Conservation (phyloP, 768 basidiomycete species). For the Myochromella boudieri region DNA sequence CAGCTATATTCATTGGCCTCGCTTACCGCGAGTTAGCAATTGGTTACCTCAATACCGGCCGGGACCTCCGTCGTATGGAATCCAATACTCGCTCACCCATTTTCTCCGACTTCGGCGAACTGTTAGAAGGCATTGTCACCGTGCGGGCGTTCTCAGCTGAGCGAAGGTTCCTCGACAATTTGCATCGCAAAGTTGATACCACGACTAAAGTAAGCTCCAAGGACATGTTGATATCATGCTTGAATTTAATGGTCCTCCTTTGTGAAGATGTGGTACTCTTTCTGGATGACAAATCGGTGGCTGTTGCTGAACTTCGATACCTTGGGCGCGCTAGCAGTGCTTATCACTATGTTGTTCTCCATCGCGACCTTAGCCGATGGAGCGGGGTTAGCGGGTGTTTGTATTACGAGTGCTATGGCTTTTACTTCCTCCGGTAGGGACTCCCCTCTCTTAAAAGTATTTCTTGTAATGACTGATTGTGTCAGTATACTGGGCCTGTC, state of each 20-base stretch:
- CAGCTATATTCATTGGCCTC: conserved; percentile 70
- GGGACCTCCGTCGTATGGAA: conserved; percentile 88
- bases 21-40: conserved; percentile 70
- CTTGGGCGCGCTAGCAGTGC: conserved; percentile 70
- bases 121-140: conserved; percentile 89
- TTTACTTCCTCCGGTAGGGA: conserved; percentile 42
- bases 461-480: neutral
- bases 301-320: conserved; percentile 80
- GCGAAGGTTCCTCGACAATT: conserved; percentile 67
- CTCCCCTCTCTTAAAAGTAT: neutral
- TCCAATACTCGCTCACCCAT: conserved; percentile 85
- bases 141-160: conserved; percentile 90
- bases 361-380: conserved; percentile 54
- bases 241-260: neutral
- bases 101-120: conserved; percentile 78
- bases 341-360: conserved; percentile 76
- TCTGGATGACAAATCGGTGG: conserved; percentile 92
- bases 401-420: conserved; percentile 71
- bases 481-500: conserved; percentile 51
- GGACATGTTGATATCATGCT: neutral
- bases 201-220: conserved; percentile 62
- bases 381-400: conserved; percentile 66
- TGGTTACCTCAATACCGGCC: conserved; percentile 76
- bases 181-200: conserved; percentile 72
- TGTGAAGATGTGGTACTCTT: conserved; percentile 75